phyloP scores from a whole-genome alignment of 1,284 basidiomycete species.

The Ganoderma resinaceum region DNA sequence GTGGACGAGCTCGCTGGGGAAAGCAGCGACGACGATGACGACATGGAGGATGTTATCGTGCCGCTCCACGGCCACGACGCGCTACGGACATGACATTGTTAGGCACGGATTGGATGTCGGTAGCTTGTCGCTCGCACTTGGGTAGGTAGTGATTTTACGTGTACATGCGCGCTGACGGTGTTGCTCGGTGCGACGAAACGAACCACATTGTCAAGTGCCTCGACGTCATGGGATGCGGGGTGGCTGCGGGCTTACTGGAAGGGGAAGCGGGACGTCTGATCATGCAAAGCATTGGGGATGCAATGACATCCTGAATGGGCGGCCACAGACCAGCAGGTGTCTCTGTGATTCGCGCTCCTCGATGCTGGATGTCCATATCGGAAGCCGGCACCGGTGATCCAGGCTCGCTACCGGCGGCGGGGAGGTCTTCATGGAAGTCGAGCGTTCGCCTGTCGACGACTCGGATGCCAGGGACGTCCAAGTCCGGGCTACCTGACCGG shows the following conservation, averaged over 20 bases:
- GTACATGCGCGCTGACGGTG: background rate
- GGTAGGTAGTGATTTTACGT: background rate
- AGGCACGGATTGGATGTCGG: background rate
- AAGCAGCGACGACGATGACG: slow-evolving; percentile 24
- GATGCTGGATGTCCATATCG: background rate
- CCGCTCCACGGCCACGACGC: slow-evolving; percentile 16
- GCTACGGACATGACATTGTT: slow-evolving; percentile 26
- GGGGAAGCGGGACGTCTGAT: background rate
- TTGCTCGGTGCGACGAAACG: background rate
- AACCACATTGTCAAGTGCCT: background rate
- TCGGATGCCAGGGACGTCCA: background rate
- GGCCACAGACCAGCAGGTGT: background rate
- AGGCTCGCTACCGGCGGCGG: background rate
- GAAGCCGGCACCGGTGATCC: background rate
- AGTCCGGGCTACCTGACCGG: background rate
- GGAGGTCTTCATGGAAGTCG: no score
- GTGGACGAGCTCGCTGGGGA: slow-evolving; percentile 21
- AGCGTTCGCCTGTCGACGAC: background rate
- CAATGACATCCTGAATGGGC: background rate
- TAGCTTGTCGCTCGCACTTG: slow-evolving; percentile 1
- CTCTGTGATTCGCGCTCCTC: background rate
- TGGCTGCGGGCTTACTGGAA: background rate
- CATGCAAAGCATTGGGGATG: background rate
- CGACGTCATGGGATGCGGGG: background rate
- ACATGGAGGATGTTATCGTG: slow-evolving; percentile 32